phyloP scores from a whole-genome alignment of 768 basidiomycete species.

The Ephemerocybe angulata region DNA sequence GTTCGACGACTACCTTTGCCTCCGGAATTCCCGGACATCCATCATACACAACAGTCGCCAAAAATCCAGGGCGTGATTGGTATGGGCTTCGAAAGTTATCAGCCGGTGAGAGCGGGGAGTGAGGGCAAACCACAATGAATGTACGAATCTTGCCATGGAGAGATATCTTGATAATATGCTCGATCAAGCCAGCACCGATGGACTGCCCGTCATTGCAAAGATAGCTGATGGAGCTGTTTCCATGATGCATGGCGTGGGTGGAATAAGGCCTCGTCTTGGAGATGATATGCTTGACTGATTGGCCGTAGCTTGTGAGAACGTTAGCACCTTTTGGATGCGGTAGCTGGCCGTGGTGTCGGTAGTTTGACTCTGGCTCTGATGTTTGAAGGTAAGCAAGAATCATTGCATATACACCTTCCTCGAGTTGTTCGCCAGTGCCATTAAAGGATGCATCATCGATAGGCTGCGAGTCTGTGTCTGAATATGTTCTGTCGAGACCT shows the following conservation, averaged over 20 bases:
- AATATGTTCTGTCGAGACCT: too few species aligned
- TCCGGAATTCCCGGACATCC: neutral
- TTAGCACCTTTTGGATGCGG: slow-evolving; percentile 13
- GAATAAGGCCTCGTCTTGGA: slow-evolving; percentile 9
- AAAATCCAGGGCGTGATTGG: slow-evolving; percentile 7
- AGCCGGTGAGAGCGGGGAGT: slow-evolving; percentile 6
- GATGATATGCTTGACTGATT: slow-evolving; percentile 1
- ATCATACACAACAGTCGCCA: slow-evolving; percentile 6
- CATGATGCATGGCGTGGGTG: slow-evolving; percentile 4
- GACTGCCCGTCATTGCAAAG: neutral
- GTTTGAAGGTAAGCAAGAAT: neutral
- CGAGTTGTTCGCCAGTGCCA: neutral
- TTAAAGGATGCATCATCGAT: neutral
- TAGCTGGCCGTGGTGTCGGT: slow-evolving; percentile 8
- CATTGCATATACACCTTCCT: neutral
- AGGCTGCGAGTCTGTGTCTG: too few species aligned
- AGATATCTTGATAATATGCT: slow-evolving; percentile 10
- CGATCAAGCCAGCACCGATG: slow-evolving; percentile 8
- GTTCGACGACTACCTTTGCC: neutral
- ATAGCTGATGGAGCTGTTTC: slow-evolving; percentile 13
- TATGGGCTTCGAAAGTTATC: slow-evolving; percentile 9
- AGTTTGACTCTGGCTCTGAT: neutral
- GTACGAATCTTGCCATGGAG: neutral
- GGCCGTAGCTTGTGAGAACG: slow-evolving; percentile 6
- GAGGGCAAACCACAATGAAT: slow-evolving; percentile 9